Evolutionary conservation across 164 flowering plant species (phyloP), one percentile per base, ranked within the genome.

Genomic region (Dillenia turbinata): DNA sequence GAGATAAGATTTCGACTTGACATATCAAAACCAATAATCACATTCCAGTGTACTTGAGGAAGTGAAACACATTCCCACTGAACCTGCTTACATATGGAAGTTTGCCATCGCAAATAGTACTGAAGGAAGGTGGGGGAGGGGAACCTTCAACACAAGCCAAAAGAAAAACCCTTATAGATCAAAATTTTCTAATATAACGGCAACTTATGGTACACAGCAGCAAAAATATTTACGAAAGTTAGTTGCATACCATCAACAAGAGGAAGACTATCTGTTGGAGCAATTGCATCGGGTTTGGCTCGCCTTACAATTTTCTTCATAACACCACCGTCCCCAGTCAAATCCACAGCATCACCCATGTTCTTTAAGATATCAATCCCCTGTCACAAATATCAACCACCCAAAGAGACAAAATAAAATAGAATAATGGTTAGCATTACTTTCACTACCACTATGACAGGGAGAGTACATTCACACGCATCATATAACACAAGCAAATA

Each of bases 301-400:
- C 47, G 74, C 70, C 76, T 77, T n/a, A 89, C 51, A 60, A 90
- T 80, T 12, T 66, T 79, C 82, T 93, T 93, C 44, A 83, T 24
- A 43, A 93, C 98, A 57, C 98, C 97, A 62, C 95, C 96, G 79
- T 94, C 97, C 19, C 95, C 91, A 60, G 80, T 78, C 63, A 93
- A 81, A 78, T 90, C 92, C 51, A 87, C 64, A 45, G 75, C 57
- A 59, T 88, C 94, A 14, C 84, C 80, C 98, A 92, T 92, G 69
- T 59, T 66, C 71, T 24, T 22, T 65, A 9, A 50, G 49, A 19
- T 69, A 49, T 43, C 47, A 61, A 53, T 12, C 61, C n/a, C 71
- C 69, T 64, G 59, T 10, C 10, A 5, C 40, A 33, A 33, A 33
- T 33, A 40, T 13, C 14, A 9, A 44, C 12, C 19, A n/a, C 24